Percentiles rank a stretch among this genome's conserved stretches.
Evolutionary conservation across 768 basidiomycete genomes (phyloP).

Genomic region (Favolaschia claudopus): DNA sequence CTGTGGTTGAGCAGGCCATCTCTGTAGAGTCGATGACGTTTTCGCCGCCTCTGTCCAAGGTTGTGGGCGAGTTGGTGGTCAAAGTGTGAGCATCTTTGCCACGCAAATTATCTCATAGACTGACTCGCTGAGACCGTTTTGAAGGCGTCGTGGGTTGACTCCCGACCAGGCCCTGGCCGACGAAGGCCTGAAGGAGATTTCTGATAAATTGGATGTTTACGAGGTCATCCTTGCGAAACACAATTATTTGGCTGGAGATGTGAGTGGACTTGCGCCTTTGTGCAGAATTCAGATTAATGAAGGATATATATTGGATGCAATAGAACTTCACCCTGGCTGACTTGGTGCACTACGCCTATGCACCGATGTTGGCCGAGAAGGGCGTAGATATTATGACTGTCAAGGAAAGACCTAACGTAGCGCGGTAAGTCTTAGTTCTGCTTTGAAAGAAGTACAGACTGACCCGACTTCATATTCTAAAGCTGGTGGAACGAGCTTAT

Average conservation of each 20-base stretch:
- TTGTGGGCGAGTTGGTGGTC: constrained; percentile 50
- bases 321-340: constrained; percentile 56
- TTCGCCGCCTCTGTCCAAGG: constrained; percentile 43
- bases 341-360: constrained; percentile 37
- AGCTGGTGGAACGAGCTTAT: constrained; percentile 12
- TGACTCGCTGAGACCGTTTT: not conserved
- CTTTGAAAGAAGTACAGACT: not conserved
- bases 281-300: not conserved
- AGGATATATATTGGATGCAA: not conserved
- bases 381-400: constrained; percentile 3
- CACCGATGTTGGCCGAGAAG: not conserved
- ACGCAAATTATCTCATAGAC: not conserved
- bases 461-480: no score
- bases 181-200: constrained; percentile 30
- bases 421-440: not conserved
- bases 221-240: constrained; percentile 53
- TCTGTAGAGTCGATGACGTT: constrained; percentile 54
- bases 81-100: constrained; percentile 39
- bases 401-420: constrained; percentile 13
- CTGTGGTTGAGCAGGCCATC: constrained; percentile 43
- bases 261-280: constrained; percentile 22
- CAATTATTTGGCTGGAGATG: constrained; percentile 52
- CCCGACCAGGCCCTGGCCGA: constrained; percentile 40
- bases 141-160: constrained; percentile 21
- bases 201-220: constrained; percentile 47